A percentile compares a stretch with the other conserved stretches of the same genome.
Evolutionary conservation across 1,284 basidiomycete genomes (phyloP).

Genomic region (Anthracocystis setariae): DNA sequence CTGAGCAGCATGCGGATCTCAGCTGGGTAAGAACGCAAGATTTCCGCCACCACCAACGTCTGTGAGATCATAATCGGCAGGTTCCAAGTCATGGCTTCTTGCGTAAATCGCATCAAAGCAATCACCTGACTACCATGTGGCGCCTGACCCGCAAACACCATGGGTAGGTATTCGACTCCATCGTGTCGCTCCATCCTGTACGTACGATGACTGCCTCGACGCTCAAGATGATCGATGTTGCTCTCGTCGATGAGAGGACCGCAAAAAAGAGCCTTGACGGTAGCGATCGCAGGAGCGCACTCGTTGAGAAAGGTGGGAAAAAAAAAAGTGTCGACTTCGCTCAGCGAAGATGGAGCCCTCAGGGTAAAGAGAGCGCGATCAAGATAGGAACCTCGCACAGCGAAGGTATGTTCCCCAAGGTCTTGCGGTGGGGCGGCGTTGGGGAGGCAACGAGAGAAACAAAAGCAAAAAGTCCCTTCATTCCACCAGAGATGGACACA

Average conservation of each 20-base stretch:
- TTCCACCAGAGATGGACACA: neutral
- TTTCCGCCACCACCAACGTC: slow-evolving; percentile 30
- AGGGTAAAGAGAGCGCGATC: neutral
- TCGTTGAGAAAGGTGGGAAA: neutral
- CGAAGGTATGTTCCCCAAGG: slow-evolving; percentile 5
- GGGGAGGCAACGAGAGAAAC: neutral
- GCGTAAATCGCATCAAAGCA: slow-evolving; percentile 27
- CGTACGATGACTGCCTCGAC: slow-evolving; percentile 1
- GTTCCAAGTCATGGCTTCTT: slow-evolving; percentile 36
- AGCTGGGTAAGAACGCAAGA: slow-evolving; percentile 39
- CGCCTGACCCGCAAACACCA: slow-evolving; percentile 12
- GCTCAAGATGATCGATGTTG: neutral
- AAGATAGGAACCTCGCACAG: slow-evolving; percentile 4
- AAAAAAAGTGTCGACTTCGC: slow-evolving; percentile 4
- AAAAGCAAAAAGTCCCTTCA: neutral
- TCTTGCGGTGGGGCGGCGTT: slow-evolving; percentile 8
- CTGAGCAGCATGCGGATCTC: slow-evolving; percentile 34
- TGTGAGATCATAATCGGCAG: slow-evolving; percentile 31
- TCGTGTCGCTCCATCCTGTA: slow-evolving; percentile 41
- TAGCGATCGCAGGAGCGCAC: neutral
- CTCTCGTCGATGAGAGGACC: neutral
- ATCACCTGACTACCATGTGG: slow-evolving; percentile 24
- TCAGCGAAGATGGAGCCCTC: slow-evolving; percentile 5
- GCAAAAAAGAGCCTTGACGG: neutral
- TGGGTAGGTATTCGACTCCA: slow-evolving; percentile 26